Conservation (phyloP, 495 filamentous ascomycete genomes). For the Tuber brumale region DNA sequence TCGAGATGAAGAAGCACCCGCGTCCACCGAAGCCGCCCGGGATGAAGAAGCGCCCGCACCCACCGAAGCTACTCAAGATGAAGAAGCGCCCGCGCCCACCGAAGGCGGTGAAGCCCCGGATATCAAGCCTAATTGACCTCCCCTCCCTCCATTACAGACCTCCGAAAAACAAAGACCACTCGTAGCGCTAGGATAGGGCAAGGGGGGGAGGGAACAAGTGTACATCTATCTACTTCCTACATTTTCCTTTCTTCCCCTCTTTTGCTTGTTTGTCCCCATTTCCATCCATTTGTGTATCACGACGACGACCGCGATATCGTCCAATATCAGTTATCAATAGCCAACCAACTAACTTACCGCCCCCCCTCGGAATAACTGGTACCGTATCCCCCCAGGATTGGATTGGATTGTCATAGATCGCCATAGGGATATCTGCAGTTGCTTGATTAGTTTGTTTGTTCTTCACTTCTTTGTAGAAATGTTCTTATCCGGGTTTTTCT, state of each 20-base stretch:
- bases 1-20: neutral
- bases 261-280: neutral
- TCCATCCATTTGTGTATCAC: slow-evolving; percentile 4
- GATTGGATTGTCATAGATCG: neutral
- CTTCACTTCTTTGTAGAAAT: neutral
- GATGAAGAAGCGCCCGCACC: neutral
- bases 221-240: neutral
- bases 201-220: neutral
- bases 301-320: neutral
- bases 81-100: neutral
- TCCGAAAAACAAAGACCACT: neutral
- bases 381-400: neutral
- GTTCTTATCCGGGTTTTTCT: neutral
- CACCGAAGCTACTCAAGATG: neutral
- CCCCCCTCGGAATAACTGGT: neutral
- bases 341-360: neutral
- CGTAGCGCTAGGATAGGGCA: neutral
- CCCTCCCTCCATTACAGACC: neutral
- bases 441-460: neutral
- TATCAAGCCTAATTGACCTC: neutral
- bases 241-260: neutral
- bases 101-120: neutral
- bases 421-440: neutral
- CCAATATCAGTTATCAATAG: neutral
- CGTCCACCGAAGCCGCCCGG: neutral